Evolutionary conservation across 2,329 filamentous ascomycete genomes (phyloP), one percentile per base, ranked within the genome.

Genomic region (Celoporthe dispersa): DNA sequence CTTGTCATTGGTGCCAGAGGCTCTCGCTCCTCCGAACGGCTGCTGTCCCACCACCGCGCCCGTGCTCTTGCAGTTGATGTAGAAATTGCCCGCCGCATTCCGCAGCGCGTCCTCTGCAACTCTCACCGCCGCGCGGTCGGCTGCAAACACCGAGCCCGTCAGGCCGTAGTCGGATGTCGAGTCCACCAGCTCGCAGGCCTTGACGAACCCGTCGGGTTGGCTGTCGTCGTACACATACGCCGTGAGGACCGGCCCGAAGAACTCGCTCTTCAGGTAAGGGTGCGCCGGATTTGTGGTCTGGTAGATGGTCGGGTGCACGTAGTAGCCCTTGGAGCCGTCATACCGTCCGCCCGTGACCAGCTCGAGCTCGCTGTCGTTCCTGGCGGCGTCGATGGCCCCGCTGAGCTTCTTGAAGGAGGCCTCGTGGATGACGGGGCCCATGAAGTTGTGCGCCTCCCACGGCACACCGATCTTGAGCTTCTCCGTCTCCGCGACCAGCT

Each of bases 21-120:
- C 89, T 73, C 91, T 84, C 16, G 88, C 86, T 67, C 90, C 90
- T 31, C 90, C 90, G 77, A 92, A 92, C 4, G 90, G 88, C 82
- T 92, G 90, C 81, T 92, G 91, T 19, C 90, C 90, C 9, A 92
- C 90, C 33, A 93, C 89, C 22, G 90, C 90, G 53, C 90, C 91
- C 1, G 86, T 88, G 67, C 84, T 86, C 79, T 88, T 88, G 78
- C 84, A 86, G 77, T 88, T 88, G 68, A 86, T 79, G 75, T 88
- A 88, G 64, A 88, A 85, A 79, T 87, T 88, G 62, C 86, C 87
- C 12, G 86, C 86, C 19, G 85, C 80, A 74, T 87, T 85, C 59
- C 85, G 82, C 33, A 88, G 81, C 22, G 79, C 79, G 31, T 84
- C 80, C 77, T 87, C 83, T 1, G 86, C 86, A 68, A 85, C 78